These are phyloP conservation scores for Pulveroboletus sp. DNA, from an alignment of 768 basidiomycete species.

Conservation along the genomic window DNA sequence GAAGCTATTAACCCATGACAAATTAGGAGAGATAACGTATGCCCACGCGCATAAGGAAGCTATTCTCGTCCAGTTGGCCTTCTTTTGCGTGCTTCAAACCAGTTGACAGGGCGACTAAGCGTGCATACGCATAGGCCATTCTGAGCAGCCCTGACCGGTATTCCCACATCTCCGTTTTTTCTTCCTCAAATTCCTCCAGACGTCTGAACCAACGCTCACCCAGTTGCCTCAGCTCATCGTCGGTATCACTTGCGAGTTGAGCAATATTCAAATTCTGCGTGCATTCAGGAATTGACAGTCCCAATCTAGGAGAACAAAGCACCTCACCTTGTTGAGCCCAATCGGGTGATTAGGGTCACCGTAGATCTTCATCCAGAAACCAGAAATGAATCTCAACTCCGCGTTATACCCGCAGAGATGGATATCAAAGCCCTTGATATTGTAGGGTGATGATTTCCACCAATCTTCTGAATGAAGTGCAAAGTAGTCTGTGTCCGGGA, in stretches of 20 bases:
- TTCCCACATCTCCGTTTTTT: slow-evolving; percentile 45
- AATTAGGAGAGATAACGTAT: background rate
- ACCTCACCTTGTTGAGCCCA: slow-evolving; percentile 64
- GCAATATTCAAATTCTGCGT: slow-evolving; percentile 60
- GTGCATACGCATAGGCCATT: slow-evolving; percentile 61
- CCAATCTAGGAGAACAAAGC: background rate
- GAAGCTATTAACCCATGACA: background rate
- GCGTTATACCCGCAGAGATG: slow-evolving; percentile 75
- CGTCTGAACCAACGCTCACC: slow-evolving; percentile 52
- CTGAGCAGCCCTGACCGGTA: slow-evolving; percentile 61
- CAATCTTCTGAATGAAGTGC: slow-evolving; percentile 64
- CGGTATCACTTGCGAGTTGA: slow-evolving; percentile 56
- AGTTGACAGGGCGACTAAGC: slow-evolving; percentile 66
- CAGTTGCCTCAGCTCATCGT: slow-evolving; percentile 60
- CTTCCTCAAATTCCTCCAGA: slow-evolving; percentile 47
- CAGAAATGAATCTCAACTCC: slow-evolving; percentile 60
- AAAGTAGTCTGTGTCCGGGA: slow-evolving; percentile 72
- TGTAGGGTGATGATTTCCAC: slow-evolving; percentile 66
- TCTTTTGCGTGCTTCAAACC: slow-evolving; percentile 74
- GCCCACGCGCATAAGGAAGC: slow-evolving; percentile 62
- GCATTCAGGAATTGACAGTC: slow-evolving; percentile 1
- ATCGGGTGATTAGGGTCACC: slow-evolving; percentile 70
- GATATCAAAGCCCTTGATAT: slow-evolving; percentile 72
- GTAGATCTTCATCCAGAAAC: slow-evolving; percentile 61
- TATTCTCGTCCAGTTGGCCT: slow-evolving; percentile 51